phyloP scores from a whole-genome alignment of 306 rosid genomes.

The Acacia crassicarpa region DNA sequence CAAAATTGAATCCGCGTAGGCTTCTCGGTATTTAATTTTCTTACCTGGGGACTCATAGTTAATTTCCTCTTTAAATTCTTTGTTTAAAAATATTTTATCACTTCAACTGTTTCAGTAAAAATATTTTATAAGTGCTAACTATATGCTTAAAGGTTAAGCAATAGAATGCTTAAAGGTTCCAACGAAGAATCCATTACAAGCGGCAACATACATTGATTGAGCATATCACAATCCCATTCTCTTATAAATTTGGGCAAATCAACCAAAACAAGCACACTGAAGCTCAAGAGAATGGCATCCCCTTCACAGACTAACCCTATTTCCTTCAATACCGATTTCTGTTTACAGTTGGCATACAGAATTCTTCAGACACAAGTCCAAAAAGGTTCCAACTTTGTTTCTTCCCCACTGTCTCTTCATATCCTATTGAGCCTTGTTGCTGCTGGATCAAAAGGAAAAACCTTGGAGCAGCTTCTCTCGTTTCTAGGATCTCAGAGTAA shows the following conservation, averaged over 20 bases:
- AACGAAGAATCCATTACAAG: not conserved
- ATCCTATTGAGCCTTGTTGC: not conserved
- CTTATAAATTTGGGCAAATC: not conserved
- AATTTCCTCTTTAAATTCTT: not conserved
- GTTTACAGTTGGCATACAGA: not conserved
- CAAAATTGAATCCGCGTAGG: not conserved
- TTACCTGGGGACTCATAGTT: not conserved
- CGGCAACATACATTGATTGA: not conserved
- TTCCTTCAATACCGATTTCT: slow-evolving; percentile 16
- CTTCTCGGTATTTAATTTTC: not conserved
- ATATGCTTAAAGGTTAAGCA: no score
- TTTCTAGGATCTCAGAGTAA: not conserved
- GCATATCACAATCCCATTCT: not conserved
- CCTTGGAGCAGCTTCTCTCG: not conserved
- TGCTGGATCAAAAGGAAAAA: not conserved
- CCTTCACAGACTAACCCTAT: not conserved
- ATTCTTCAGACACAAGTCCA: not conserved
- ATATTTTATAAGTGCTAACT: no score
- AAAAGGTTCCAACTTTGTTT: slow-evolving; percentile 15
- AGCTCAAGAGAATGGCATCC: not conserved
- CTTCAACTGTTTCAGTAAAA: no score
- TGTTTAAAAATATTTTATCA: no score
- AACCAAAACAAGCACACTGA: not conserved
- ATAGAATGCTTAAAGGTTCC: not conserved
- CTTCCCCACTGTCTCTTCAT: slow-evolving; percentile 7